These are phyloP conservation scores for Musa balbisiana DNA, from an alignment of 202 grass and related monocot genomes.

Conservation along the genomic window DNA sequence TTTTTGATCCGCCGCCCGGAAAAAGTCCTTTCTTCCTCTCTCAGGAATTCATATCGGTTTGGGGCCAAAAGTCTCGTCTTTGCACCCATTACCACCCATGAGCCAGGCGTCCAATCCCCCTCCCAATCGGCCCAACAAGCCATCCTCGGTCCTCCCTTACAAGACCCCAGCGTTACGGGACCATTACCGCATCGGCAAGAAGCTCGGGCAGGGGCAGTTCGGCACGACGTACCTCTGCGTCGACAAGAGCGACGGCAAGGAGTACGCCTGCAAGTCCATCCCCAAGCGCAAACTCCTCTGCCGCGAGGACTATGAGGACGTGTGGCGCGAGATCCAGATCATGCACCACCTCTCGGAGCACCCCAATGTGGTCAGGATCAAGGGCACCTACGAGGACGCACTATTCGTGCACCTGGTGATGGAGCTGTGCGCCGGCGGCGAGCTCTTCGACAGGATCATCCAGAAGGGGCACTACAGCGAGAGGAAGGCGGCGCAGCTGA, in stretches of 20 bases:
- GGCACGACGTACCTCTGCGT: conserved; percentile 2
- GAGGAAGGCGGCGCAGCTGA: conserved; percentile 64
- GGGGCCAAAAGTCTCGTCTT: not conserved
- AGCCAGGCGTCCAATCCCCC: not conserved
- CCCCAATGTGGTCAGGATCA: conserved; percentile 37
- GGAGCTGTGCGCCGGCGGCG: conserved; percentile 84
- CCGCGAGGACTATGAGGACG: not conserved
- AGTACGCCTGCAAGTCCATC: conserved; percentile 1
- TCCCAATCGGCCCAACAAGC: not conserved
- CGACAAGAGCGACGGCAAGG: conserved; percentile 7
- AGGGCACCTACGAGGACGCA: conserved; percentile 71
- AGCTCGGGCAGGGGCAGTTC: conserved; percentile 5
- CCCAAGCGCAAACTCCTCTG: conserved; percentile 6
- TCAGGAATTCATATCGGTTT: not conserved
- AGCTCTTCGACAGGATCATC: conserved; percentile 86
- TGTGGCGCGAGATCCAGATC: conserved; percentile 91
- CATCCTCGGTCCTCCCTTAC: conserved; percentile 1
- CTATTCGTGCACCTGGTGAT: conserved; percentile 93
- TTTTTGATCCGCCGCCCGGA: not conserved
- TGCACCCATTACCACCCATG: not conserved
- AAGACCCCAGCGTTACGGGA: not conserved
- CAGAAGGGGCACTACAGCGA: conserved; percentile 83
- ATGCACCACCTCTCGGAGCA: conserved; percentile 97
- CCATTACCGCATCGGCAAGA: conserved; percentile 6
- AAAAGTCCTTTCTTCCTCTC: not conserved